Base-by-base conservation (phyloP, 1,284 basidiomycete genomes). In the Marasmius tenuissimus region DNA sequence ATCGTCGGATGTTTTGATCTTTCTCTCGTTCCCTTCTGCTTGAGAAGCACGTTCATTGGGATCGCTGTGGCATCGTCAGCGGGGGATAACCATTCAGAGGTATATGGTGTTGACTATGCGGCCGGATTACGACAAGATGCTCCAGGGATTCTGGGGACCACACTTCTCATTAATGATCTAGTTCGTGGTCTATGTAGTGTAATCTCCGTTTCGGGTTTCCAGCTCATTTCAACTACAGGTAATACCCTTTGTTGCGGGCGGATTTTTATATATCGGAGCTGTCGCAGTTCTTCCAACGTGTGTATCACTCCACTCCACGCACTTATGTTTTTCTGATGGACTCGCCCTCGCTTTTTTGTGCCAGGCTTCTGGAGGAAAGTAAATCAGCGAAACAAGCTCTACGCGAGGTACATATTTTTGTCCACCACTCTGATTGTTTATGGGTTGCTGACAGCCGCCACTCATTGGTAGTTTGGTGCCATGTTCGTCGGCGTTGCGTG, bases 241-340 rank as follows among this genome's bases (percentile, higher is more conserved):
- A 62, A 95, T 96, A 67, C 93, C 93, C 4, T 93, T 93, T 69
- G 93, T 95, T 35, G 93, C 93, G 54, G 93, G 93, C 69, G 93
- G 93, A n/a, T 96, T 95, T 78, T 79, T 96, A 71, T 95, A 96
- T 76, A 95, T 95, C 68, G 93, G 93, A 18, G 91, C 92, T 48
- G 94, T 96, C 59, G 93, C 93, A 57, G 93, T 95, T 60, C 79
- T 96, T 65, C 93, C 93, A 68, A 92, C 91, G 91, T 93, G 81
- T 70, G 89, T 84, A 48, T 40, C 60, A 61, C 52, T 52, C 63
- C 58, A 55, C 33, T 60, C 53, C 63, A 33, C 52, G 61, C 53
- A 39, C 58, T 53, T 58, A 50, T 42, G 34, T 49, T 58, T 38
- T 12, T 54, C 34, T 18, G 33, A 37, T 20, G 18, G 49, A 53